A percentile compares a stretch with the other conserved stretches of the same genome.
phyloP scores from a whole-genome alignment of 2,329 filamentous ascomycete species.

The Calonectria pseudoreteaudii region DNA sequence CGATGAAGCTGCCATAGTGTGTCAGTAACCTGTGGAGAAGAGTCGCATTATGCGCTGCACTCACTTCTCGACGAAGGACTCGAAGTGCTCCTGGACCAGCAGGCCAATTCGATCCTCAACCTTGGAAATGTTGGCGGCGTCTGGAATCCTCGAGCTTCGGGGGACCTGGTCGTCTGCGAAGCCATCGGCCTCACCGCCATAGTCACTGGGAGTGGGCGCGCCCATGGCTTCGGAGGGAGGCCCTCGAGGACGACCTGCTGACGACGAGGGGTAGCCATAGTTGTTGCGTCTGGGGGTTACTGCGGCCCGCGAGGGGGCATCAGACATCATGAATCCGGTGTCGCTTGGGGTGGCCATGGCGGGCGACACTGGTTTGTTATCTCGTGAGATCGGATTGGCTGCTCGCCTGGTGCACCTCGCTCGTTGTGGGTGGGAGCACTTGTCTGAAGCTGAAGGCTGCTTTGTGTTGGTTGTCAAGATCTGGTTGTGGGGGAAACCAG shows the following conservation, averaged over 20 bases:
- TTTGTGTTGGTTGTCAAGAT: not conserved
- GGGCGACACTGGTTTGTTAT: not conserved
- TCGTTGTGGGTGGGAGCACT: not conserved
- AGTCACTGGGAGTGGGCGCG: constrained; percentile 65
- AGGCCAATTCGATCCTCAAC: constrained; percentile 83
- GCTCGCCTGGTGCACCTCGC: constrained; percentile 4
- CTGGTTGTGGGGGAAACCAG: constrained; percentile 35
- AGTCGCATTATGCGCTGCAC: constrained; percentile 33
- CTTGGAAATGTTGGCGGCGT: constrained; percentile 69
- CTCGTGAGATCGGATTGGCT: not conserved
- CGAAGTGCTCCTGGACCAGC: constrained; percentile 80
- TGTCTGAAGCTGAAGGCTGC: not conserved
- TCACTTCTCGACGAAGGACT: constrained; percentile 83
- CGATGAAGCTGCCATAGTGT: constrained; percentile 65
- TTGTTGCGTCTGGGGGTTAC: constrained; percentile 56
- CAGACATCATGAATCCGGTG: constrained; percentile 68
- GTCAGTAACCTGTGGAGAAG: not conserved
- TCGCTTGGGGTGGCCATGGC: constrained; percentile 67
- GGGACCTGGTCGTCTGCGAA: constrained; percentile 75
- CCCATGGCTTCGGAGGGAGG: constrained; percentile 73
- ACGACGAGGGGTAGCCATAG: constrained; percentile 61
- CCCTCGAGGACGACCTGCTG: constrained; percentile 64
- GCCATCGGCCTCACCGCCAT: constrained; percentile 64
- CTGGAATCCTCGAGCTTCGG: constrained; percentile 59
- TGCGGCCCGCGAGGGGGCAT: constrained; percentile 58